These are phyloP conservation scores for Sugiyamaella paludigena DNA, from an alignment of 1,139 yeast genomes.

Conservation along the genomic window DNA sequence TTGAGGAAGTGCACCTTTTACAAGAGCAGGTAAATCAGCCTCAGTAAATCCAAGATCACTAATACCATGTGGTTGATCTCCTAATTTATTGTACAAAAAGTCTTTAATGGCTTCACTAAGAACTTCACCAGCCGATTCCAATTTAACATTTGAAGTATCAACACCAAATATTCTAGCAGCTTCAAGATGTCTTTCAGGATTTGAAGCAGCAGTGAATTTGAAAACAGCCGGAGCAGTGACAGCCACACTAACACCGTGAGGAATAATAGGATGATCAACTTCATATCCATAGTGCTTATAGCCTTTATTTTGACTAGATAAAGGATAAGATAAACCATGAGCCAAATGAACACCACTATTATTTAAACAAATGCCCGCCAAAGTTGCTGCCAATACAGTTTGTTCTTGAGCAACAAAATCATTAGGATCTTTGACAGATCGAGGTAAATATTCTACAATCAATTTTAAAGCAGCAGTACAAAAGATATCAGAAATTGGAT, in stretches of 20 bases:
- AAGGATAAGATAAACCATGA: conserved; percentile 43
- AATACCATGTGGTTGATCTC: conserved; percentile 41
- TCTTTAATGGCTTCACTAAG: conserved; percentile 38
- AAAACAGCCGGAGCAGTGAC: conserved; percentile 44
- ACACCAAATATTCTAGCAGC: conserved; percentile 42
- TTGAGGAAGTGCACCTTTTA: conserved; percentile 43
- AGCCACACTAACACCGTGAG: conserved; percentile 45
- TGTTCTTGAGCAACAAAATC: conserved; percentile 42
- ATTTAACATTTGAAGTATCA: conserved; percentile 39
- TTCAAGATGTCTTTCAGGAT: conserved; percentile 42
- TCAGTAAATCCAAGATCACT: conserved; percentile 37
- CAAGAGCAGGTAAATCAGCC: conserved; percentile 37
- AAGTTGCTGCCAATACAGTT: conserved; percentile 42
- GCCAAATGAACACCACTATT: conserved; percentile 45
- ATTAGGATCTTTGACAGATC: conserved; percentile 39
- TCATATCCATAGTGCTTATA: conserved; percentile 42
- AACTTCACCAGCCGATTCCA: conserved; percentile 42
- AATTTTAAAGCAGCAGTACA: conserved; percentile 40
- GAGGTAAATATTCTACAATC: conserved; percentile 42
- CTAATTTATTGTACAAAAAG: conserved; percentile 38
- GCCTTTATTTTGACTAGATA: conserved; percentile 41
- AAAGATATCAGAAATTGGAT: conserved; percentile 44
- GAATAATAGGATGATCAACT: conserved; percentile 41
- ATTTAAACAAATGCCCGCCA: conserved; percentile 45
- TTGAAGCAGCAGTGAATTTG: conserved; percentile 41